Percentiles rank a stretch among this genome's conserved stretches.
Conservation (phyloP, 1,284 basidiomycete genomes). For the Agroathelia rolfsii region DNA sequence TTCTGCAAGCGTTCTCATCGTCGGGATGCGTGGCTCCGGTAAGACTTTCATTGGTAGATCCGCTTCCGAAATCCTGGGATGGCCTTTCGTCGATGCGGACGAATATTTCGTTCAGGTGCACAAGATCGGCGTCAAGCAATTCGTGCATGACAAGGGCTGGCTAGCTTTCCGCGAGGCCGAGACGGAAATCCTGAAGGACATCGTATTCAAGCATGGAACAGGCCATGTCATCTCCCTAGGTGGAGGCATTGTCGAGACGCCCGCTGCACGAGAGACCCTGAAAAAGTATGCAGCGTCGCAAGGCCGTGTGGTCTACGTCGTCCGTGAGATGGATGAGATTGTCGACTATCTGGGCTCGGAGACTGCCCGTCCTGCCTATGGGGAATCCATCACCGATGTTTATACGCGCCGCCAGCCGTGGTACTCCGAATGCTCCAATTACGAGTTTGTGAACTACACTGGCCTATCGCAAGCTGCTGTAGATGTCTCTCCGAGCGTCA, state of each 20-base stretch:
- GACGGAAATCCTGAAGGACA: conserved; percentile 45
- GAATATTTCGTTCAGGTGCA: conserved; percentile 64
- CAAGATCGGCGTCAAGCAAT: conserved; percentile 60
- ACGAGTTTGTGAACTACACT: conserved; percentile 80
- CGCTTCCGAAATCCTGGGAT: conserved; percentile 65
- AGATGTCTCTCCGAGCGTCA: conserved; percentile 14
- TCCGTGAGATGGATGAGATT: conserved; percentile 62
- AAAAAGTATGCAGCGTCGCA: conserved; percentile 51
- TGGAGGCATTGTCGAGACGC: conserved; percentile 89
- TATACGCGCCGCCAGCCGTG: conserved; percentile 78
- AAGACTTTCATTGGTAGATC: conserved; percentile 86
- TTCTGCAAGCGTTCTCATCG: conserved; percentile 70
- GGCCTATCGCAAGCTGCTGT: conserved; percentile 13
- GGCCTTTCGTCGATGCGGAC: conserved; percentile 87
- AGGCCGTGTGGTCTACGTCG: conserved; percentile 66
- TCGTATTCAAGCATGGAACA: conserved; percentile 46
- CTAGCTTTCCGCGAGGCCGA: conserved; percentile 64
- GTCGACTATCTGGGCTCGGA: conserved; percentile 74
- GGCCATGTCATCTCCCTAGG: conserved; percentile 86
- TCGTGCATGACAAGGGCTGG: conserved; percentile 74
- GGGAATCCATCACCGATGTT: conserved; percentile 78
- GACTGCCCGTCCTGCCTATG: conserved; percentile 75
- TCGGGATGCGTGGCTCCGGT: conserved; percentile 96
- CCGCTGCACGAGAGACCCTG: conserved; percentile 63
- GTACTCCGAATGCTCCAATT: conserved; percentile 79